Base-by-base conservation (phyloP, 2,329 filamentous ascomycete species). In the Alternaria atra region DNA sequence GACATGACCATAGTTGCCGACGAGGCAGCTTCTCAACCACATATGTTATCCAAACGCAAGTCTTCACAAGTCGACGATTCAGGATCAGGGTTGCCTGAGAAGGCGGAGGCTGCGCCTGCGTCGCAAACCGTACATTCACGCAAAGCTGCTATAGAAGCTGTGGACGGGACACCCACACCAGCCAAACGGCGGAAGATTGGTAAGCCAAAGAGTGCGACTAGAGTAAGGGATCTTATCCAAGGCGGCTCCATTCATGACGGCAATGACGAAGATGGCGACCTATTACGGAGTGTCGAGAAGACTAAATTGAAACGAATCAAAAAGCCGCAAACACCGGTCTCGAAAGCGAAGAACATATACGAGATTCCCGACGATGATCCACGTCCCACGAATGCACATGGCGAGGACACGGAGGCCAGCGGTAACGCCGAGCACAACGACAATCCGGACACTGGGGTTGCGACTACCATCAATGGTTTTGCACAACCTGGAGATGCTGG, bases 221-320 rank as follows among this genome's bases (percentile, higher is more conserved):
- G 39, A 17, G 46, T 60, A 7, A 53, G 34, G 10, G 52, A 60
- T 13, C 58, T 60, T 4, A 32, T 57, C n/a, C 39, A 46, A 20
- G 29, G 23, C 17, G 29, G 35, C 15, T 20, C 20, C 20, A 20
- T 20, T 17, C 29, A 35, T 17, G 32, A 37, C 17, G 29, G 37
- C 15, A 12, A 32, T 8, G 52, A 54, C 6, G 32, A 52, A 23
- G 35, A 53, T 2, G 43, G 52, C 23, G 25, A 46, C 25, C 17
- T 39, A n/a, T n/a, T 29, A 37, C 32, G 30, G n/a, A 25, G 7
- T 27, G 6, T 17, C 40, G 42, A 35, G 15, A 60, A 48, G 47
- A 42, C 46, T 6, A 60, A 57, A 35, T 6, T 60, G 29, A 60
- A 43, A 27, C 53, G 53, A 20, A 43, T 60, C 13, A 60, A 57